Evolutionary conservation across 2,329 filamentous ascomycete species (phyloP), one percentile per base, ranked within the genome.

Genomic region (Ceratocystis smalleyi): DNA sequence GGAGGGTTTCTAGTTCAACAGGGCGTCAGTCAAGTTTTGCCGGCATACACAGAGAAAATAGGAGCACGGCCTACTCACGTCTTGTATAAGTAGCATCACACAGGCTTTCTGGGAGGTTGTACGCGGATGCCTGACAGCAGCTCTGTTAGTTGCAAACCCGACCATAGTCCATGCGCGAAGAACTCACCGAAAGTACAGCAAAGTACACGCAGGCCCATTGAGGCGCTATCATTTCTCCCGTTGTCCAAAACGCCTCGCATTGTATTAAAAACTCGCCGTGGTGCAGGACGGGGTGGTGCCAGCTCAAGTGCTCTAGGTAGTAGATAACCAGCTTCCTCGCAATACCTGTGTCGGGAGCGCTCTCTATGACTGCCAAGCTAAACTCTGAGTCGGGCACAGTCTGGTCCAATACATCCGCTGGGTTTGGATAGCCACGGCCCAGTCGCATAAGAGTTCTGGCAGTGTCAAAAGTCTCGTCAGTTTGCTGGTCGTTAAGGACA

Each of bases 211-310:
- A 57, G 35, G 35, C n/a, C 65, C 65, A 66, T 30, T 66, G 65
- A 15, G 30, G 57, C 7, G 55, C 47, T 8, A 62, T 27, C 24
- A 60, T 54, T 2, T 61, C 32, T 32, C 43, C 45, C 5, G 35
- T 10, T 7, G 12, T 6, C 61, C 65, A 66, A 22, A 64, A 64
- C 1, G 12, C n/a, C 24, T 63, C 57, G n/a, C 62, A 66, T 40
- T 66, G 55, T 17, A n/a, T 10, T 35, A 64, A 22, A 30, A 66
- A 66, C 19, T 57, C 43, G 15, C 47, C 43, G 12, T 64, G 61
- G 40, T 66, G 65, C 12, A 66, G n/a, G 15, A 66, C 65, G 12
- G 65, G 54, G 19, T 66, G 65, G 30, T 66, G 65, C 65, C 65
- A 66, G 19, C 65, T 66, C 5, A 66, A 45, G 15, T 66, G 61